Evolutionary conservation across 202 grass and related monocot genomes (phyloP).

Genomic region (Carex arenaria): DNA sequence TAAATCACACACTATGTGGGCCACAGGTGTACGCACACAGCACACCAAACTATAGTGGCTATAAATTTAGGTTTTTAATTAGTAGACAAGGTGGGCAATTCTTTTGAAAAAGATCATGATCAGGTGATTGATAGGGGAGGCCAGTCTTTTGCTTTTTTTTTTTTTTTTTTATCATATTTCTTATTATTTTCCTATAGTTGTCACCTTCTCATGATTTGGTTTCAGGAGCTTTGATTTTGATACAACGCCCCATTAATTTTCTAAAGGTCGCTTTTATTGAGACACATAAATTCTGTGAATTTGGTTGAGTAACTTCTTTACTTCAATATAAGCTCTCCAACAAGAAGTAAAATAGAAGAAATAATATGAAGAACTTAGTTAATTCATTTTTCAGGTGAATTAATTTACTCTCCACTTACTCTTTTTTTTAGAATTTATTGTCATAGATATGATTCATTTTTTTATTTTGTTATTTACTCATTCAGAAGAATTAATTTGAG

Average conservation of each 20-base stretch:
- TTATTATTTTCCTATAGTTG: slow-evolving; percentile 5
- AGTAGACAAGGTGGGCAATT: slow-evolving; percentile 36
- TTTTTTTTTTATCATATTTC: slow-evolving; percentile 23
- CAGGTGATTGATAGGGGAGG: slow-evolving; percentile 14
- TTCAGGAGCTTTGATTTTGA: slow-evolving; percentile 29
- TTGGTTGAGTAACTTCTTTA: too few species aligned
- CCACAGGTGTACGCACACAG: slow-evolving; percentile 35
- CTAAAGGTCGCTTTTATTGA: neutral
- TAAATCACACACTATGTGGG: slow-evolving; percentile 13
- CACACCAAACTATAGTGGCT: slow-evolving; percentile 36
- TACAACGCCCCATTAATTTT: neutral
- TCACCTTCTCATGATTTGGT: slow-evolving; percentile 29
- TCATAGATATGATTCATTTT: too few species aligned
- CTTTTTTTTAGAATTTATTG: too few species aligned
- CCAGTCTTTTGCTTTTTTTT: slow-evolving; percentile 14
- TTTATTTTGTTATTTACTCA: too few species aligned
- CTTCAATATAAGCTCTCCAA: too few species aligned
- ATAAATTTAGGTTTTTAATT: slow-evolving; percentile 34
- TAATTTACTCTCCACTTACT: too few species aligned
- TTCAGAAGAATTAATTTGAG: too few species aligned
- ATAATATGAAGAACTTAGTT: too few species aligned
- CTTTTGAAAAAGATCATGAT: slow-evolving; percentile 49
- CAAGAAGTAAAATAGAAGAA: too few species aligned
- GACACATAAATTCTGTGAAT: neutral
- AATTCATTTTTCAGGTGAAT: too few species aligned